Evolutionary conservation across 306 rosid species (phyloP), one percentile per base, ranked within the genome.

Genomic region (Betula pendula): DNA sequence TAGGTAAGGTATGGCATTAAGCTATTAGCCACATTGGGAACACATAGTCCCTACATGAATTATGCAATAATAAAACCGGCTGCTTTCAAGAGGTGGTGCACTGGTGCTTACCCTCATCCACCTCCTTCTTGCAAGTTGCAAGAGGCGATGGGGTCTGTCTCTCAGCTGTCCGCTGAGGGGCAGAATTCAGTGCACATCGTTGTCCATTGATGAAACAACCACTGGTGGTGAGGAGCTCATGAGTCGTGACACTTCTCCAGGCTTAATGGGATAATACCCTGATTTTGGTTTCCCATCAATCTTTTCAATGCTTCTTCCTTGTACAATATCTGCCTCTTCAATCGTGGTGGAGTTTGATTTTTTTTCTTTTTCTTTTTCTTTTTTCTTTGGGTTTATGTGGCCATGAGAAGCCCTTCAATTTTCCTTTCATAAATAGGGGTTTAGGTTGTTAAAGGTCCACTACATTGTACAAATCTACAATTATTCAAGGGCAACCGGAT

Each of bases 251-350:
- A 62, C 69, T 73, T 81, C 80, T 71, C 19, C 8, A 47, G 40
- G 44, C 70, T 81, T 60, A 49, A 77, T 55, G 79, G 84, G 78
- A 81, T 70, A 65, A 75, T 53, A 68, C 65, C 59, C 81, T 72
- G 42, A 58, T 81, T 70, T 77, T 73, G 35, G 35, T 80, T 38
- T 83, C 66, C 85, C 77, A 72, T 82, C 90, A 78, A 68, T 84
- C 85, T 75, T 81, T 86, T 88, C 88, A 78, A 38, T 78, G 78
- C 84, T 69, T 67, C 74, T 69, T 74, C 84, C 77, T 53, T 76
- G 82, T 51, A 59, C 48, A 58, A 77, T 77, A 71, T 78, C 82
- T 68, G 67, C 70, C 73, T 72, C 78, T 68, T 80, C 71, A 67
- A 79, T 78, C 80, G 67, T 69, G 75, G 80, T 75, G 79, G 80